phyloP scores from a whole-genome alignment of 202 grass and related monocot genomes.

The Zizania palustris region DNA sequence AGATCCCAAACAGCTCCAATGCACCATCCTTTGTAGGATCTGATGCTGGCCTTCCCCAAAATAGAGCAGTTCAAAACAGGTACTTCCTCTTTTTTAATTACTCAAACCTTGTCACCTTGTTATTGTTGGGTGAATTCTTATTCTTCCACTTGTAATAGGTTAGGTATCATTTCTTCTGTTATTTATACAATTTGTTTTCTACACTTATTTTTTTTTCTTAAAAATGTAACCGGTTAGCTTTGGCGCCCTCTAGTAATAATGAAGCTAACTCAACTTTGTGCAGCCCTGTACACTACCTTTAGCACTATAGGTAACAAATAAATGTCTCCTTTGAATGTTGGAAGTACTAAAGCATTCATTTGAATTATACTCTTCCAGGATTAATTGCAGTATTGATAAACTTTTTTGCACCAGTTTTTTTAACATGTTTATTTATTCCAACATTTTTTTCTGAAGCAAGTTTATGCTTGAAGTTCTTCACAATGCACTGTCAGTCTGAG shows the following conservation, averaged over 20 bases:
- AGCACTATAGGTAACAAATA: background rate
- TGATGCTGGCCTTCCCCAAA: slow-evolving; percentile 64
- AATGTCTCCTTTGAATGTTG: slow-evolving; percentile 19
- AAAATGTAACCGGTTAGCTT: slow-evolving; percentile 24
- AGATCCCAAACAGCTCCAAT: slow-evolving; percentile 54
- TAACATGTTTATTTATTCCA: slow-evolving; percentile 20
- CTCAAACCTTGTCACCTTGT: slow-evolving; percentile 23
- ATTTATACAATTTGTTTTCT: slow-evolving; percentile 30
- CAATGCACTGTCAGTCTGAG: slow-evolving; percentile 4
- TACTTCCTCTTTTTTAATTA: slow-evolving; percentile 43
- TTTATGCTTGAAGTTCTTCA: slow-evolving; percentile 33
- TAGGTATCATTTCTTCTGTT: slow-evolving; percentile 4
- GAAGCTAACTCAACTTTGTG: slow-evolving; percentile 19
- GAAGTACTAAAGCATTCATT: background rate
- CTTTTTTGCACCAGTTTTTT: slow-evolving; percentile 21
- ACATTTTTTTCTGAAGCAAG: slow-evolving; percentile 21
- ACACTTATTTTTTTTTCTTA: background rate
- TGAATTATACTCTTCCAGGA: slow-evolving; percentile 2
- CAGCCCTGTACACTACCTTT: slow-evolving; percentile 12
- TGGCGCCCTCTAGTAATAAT: background rate
- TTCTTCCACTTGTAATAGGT: slow-evolving; percentile 7
- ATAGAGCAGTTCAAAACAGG: slow-evolving; percentile 80
- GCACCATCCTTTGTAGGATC: slow-evolving; percentile 70
- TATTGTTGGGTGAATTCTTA: slow-evolving; percentile 5
- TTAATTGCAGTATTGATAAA: slow-evolving; percentile 25